Base-by-base conservation (phyloP, 2,329 filamentous ascomycete species). In the Monilinia aucupariae region DNA sequence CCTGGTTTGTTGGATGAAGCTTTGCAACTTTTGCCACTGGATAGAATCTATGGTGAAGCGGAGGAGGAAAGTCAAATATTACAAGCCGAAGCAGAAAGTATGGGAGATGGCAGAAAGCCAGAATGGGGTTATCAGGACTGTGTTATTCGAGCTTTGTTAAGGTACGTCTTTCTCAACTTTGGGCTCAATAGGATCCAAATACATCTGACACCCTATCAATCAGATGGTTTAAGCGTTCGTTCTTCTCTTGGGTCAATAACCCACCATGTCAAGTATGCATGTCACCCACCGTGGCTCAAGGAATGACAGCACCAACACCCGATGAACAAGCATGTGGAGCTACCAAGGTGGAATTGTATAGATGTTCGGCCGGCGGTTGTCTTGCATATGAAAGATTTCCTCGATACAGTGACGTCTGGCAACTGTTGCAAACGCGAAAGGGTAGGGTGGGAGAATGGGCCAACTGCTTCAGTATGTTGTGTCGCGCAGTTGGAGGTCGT, bases 121-220 rank as follows among this genome's bases (percentile, higher is more conserved):
- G 89, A 92, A 79, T 97, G 93, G 93, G 93, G 92, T 63, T 97
- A 97, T 74, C 93, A 97, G 76, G 94, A 99, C 77, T 99, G 93
- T 75, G 91, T 97, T 62, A 89, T 97, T 72, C 85, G 90, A 68
- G 91, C 93, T 65, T 80, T 97, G 67, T 80, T 97, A 72, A 88
- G 86, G 89, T 92, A 80, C 70, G 85, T 66, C 45, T 17, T n/a
- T 41, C 56, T 37, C 68, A 65, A 63, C 64, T 49, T 13, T 37
- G 34, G 61, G 60, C 63, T 48, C 69, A 30, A 64, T 63, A 53
- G 59, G 25, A 25, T 50, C 17, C 5, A 61, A 20, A 25, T 20
- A 13, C 61, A 55, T 62, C 65, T 71, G 59, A 71, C 20, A 22
- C 7, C 4, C 7, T n/a, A 4, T 45, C n/a, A 5, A 32, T 39